These are phyloP conservation scores for Eragrostis tef DNA, from an alignment of 202 grass and related monocot species.

Conservation along the genomic window DNA sequence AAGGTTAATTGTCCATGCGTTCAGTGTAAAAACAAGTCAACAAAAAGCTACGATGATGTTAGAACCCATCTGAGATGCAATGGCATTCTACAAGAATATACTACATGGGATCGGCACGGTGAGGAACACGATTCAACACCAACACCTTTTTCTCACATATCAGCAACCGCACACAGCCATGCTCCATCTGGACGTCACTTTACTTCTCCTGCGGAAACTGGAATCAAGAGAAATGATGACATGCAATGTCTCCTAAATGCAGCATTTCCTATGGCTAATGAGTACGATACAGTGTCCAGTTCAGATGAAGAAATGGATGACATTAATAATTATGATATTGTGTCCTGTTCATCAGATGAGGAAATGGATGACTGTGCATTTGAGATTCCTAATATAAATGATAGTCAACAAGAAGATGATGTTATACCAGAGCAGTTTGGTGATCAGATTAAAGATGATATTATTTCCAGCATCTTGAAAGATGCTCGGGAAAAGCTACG, in stretches of 20 bases:
- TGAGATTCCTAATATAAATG: not conserved
- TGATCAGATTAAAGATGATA: not conserved
- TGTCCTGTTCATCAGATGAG: not conserved
- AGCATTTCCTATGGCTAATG: not conserved
- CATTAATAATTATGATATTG: not conserved
- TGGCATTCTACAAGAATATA: conserved; percentile 22
- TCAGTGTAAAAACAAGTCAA: not conserved
- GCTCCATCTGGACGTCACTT: not conserved
- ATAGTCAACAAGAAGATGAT: not conserved
- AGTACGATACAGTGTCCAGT: not conserved
- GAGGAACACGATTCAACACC: not conserved
- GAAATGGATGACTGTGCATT: not conserved
- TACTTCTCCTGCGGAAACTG: too few relatives aligned
- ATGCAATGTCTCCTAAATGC: not conserved
- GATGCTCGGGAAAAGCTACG: conserved; percentile 11
- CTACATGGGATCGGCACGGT: not conserved
- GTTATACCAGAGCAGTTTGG: not conserved
- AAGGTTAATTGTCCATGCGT: not conserved
- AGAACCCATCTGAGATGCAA: conserved; percentile 27
- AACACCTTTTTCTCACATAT: not conserved
- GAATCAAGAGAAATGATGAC: not conserved
- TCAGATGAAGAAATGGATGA: not conserved
- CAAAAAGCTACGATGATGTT: not conserved
- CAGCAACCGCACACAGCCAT: not conserved
- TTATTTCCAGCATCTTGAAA: not conserved